phyloP scores from a whole-genome alignment of 75 land plant species.

The Selaginella moellendorffii region DNA sequence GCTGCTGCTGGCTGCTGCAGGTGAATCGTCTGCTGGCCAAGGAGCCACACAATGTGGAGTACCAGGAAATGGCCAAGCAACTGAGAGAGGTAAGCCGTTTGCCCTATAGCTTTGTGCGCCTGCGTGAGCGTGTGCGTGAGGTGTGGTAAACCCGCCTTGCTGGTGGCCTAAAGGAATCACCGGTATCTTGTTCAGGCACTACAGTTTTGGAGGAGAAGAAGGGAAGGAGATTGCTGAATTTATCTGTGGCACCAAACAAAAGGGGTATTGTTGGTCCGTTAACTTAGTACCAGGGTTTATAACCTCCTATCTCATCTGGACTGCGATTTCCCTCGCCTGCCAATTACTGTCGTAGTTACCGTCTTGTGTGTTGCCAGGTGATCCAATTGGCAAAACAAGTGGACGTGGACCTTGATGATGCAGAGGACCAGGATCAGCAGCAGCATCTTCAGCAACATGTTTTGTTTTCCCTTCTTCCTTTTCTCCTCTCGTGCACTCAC shows the following conservation, averaged over 20 bases:
- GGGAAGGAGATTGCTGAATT: not conserved
- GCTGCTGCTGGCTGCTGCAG: slow-evolving; percentile 21
- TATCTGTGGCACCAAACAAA: not conserved
- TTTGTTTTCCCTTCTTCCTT: no score
- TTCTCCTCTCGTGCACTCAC: no score
- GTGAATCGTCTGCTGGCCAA: slow-evolving; percentile 50
- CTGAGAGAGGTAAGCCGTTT: slow-evolving; percentile 54
- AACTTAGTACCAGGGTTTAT: not conserved
- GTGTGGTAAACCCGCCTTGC: not conserved
- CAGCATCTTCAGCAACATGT: no score
- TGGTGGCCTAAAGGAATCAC: not conserved
- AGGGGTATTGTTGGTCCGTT: no score
- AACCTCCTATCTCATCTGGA: not conserved
- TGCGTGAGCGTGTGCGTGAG: not conserved
- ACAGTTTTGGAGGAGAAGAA: no score
- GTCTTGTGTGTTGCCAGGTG: not conserved
- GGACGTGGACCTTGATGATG: not conserved
- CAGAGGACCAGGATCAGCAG: not conserved
- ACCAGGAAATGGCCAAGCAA: slow-evolving; percentile 66
- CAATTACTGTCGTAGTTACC: not conserved
- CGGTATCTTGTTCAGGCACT: not conserved
- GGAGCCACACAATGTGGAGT: slow-evolving; percentile 80
- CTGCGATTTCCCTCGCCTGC: not conserved
- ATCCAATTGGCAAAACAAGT: not conserved
- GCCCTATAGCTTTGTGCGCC: not conserved